A percentile compares a stretch with the other conserved stretches of the same genome.
phyloP scores from a whole-genome alignment of 768 basidiomycete species.

The Lyophyllum atratum region DNA sequence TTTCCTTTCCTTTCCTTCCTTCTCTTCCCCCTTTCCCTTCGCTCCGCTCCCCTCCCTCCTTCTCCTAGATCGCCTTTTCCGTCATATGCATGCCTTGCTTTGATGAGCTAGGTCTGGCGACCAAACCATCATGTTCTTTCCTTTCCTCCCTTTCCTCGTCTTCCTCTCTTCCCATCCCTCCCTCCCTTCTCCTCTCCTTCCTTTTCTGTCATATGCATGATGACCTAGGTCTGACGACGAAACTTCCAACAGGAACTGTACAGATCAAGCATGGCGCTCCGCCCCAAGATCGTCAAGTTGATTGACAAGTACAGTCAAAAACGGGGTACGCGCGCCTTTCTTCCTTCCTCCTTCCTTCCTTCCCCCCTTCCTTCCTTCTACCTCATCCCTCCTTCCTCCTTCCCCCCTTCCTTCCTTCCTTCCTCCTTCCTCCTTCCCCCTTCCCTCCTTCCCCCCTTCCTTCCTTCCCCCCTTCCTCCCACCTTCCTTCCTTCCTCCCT shows the following conservation, averaged over 20 bases:
- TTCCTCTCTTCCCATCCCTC: no score
- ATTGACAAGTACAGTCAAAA: constrained; percentile 98
- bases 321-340: constrained; percentile 44
- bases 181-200: not conserved
- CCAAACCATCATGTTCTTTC: no score
- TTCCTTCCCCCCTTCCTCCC: no score
- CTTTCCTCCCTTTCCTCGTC: no score
- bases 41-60: constrained; percentile 14
- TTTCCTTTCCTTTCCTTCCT: constrained; percentile 14
- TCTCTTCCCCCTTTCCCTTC: not conserved
- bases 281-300: constrained; percentile 94
- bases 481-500: no score
- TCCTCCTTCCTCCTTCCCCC: no score
- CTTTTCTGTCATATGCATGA: not conserved
- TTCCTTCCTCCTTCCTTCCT: not conserved
- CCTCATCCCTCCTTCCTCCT: not conserved
- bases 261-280: constrained; percentile 81
- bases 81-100: not conserved
- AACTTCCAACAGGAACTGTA: constrained; percentile 86
- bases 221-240: not conserved
- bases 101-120: no score
- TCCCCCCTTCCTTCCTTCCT: constrained; percentile 31
- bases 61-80: not conserved
- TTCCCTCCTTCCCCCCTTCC: no score
- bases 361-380: constrained; percentile 4